Conservation (phyloP, 495 filamentous ascomycete species). For the Chaetomidium leptoderma region DNA sequence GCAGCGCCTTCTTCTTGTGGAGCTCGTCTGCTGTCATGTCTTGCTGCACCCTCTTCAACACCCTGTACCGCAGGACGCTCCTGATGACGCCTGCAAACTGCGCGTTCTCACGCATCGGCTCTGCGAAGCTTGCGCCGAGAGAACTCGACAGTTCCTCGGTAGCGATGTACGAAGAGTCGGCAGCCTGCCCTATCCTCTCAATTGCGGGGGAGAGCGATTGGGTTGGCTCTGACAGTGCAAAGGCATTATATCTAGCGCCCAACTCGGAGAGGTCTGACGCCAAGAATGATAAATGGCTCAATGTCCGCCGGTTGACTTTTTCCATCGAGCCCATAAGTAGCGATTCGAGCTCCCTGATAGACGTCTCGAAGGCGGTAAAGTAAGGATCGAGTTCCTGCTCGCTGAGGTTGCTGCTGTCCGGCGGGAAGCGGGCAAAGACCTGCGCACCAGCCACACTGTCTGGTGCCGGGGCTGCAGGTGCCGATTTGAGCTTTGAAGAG, state of each 20-base stretch:
- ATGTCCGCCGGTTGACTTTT: constrained; percentile 85
- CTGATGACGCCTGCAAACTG: constrained; percentile 95
- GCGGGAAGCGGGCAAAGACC: constrained; percentile 75
- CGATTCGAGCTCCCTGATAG: constrained; percentile 80
- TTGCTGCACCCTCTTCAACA: constrained; percentile 90
- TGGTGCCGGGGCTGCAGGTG: constrained; percentile 43
- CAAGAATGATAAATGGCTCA: constrained; percentile 74
- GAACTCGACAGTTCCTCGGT: constrained; percentile 84
- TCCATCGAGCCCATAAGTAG: constrained; percentile 89
- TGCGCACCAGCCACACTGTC: constrained; percentile 56
- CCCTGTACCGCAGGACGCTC: constrained; percentile 76
- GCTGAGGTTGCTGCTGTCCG: constrained; percentile 65
- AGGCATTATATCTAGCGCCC: constrained; percentile 92
- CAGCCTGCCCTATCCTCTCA: constrained; percentile 89
- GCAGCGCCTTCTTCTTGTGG: constrained; percentile 67
- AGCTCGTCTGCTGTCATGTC: constrained; percentile 95
- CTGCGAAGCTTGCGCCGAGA: constrained; percentile 84
- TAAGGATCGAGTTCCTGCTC: constrained; percentile 94
- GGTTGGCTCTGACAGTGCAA: constrained; percentile 87
- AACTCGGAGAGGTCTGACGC: constrained; percentile 89
- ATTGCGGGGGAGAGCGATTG: constrained; percentile 87
- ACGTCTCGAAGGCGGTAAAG: constrained; percentile 83
- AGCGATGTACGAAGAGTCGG: constrained; percentile 92
- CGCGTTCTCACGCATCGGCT: constrained; percentile 94
- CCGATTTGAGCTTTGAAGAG: constrained; percentile 77